These are phyloP conservation scores for Fusarium chaquense DNA, from an alignment of 2,329 filamentous ascomycete genomes.

Conservation along the genomic window DNA sequence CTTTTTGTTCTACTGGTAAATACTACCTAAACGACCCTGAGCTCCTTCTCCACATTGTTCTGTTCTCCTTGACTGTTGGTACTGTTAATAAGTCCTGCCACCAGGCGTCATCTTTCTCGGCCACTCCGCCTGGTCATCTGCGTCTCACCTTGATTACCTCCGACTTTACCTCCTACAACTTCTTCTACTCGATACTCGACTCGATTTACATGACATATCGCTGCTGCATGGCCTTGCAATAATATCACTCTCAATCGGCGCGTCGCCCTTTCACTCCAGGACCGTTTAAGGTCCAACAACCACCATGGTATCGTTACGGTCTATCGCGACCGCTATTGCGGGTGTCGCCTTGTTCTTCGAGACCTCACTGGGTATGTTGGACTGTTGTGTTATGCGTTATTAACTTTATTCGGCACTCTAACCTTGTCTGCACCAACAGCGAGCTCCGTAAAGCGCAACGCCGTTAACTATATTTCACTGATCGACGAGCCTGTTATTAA, in stretches of 20 bases:
- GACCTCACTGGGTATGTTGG: constrained; percentile 50
- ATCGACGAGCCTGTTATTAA: constrained; percentile 82
- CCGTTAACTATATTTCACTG: constrained; percentile 78
- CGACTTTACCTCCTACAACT: constrained; percentile 5
- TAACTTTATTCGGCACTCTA: constrained; percentile 21
- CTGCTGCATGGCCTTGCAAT: constrained; percentile 41
- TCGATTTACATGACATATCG: not conserved
- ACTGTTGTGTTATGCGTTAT: not conserved
- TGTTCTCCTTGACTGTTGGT: constrained; percentile 5
- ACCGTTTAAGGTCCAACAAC: constrained; percentile 38
- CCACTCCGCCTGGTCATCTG: constrained; percentile 22
- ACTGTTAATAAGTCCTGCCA: constrained; percentile 1
- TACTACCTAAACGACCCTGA: constrained; percentile 2
- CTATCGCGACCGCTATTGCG: constrained; percentile 49
- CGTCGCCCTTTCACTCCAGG: constrained; percentile 31
- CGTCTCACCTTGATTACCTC: constrained; percentile 36
- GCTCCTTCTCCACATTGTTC: constrained; percentile 24
- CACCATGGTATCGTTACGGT: constrained; percentile 52
- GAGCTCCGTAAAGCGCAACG: constrained; percentile 80
- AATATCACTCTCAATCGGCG: constrained; percentile 22
- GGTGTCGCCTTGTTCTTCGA: constrained; percentile 50
- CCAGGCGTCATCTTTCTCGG: constrained; percentile 14
- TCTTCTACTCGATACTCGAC: not conserved
- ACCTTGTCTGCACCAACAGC: constrained; percentile 57
- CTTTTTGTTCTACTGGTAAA: constrained; percentile 4